Base-by-base conservation (phyloP, 2,329 filamentous ascomycete species). In the Colletotrichum zoysiae region DNA sequence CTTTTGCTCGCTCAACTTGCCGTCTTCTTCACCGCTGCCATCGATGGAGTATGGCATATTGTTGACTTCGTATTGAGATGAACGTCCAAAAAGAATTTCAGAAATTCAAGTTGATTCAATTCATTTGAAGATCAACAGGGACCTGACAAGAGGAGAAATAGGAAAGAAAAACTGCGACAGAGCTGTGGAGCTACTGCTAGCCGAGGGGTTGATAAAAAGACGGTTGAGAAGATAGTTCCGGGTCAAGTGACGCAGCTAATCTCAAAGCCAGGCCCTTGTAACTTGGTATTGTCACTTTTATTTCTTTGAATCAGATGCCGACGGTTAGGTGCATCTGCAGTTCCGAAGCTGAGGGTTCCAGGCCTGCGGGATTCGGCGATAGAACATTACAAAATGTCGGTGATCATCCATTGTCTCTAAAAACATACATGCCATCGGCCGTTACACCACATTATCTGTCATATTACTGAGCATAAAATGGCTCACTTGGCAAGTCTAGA, bases 101-200 rank as follows among this genome's bases (percentile, higher is more conserved):
- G 7, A n/a, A 20, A 9, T 5, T 1, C 5, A 38, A 14, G 11
- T 38, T 12, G 33, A 4, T 12, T 6, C 11, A 14, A 18, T 55
- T 3, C 3, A 11, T 30, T 23, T 3, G 26, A 0, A 20, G 6
- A 18, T 55, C 2, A 20, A 33, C 2, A 33, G 7, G 5, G 16
- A 20, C 26, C 26, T 16, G 9, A 8, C 26, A 20, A 8, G 7
- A 55, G 14, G 26, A 55, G 35, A 40, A 20, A 20, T 14, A 16
- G 12, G 6, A 11, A 1, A 14, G 4, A 1, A 11, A 16, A 16
- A 5, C 12, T 7, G 4, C 5, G 7, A 14, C 2, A 16, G n/a
- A 23, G 55, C 0, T 9, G 30, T 3, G 6, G 38, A 51, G 23
- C 40, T 38, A 40, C 20, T 16, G n/a, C n/a, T 16, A 14, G 35